phyloP scores from a whole-genome alignment of 1,284 basidiomycete species.

The Tausonia pullulans region DNA sequence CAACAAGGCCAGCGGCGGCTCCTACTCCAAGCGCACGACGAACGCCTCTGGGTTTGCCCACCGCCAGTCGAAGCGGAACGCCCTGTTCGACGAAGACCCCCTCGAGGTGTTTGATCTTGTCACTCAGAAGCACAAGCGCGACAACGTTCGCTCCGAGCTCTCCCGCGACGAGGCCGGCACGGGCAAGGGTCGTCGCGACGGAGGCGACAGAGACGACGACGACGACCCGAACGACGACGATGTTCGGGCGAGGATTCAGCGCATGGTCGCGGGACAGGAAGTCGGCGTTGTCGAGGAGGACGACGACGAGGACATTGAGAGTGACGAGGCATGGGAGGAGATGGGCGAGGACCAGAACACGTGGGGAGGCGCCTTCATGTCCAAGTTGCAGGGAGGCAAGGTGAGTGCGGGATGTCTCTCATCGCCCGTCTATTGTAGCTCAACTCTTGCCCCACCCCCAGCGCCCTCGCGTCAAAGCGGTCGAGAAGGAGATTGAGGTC shows the following conservation, averaged over 20 bases:
- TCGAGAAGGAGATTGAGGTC: too few relatives aligned
- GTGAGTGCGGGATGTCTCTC: too few relatives aligned
- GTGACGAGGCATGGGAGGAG: slow-evolving; percentile 19
- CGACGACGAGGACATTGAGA: slow-evolving; percentile 22
- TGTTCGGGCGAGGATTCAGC: slow-evolving; percentile 30
- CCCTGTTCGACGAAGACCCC: slow-evolving; percentile 3
- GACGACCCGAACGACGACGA: slow-evolving; percentile 28
- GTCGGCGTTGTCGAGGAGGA: slow-evolving; percentile 23
- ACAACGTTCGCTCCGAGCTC: slow-evolving; percentile 1
- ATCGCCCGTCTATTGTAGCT: too few relatives aligned
- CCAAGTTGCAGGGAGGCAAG: neutral
- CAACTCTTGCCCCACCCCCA: too few relatives aligned
- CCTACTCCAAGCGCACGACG: neutral
- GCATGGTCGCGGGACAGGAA: slow-evolving; percentile 34
- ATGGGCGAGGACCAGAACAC: slow-evolving; percentile 12
- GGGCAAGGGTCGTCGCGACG: slow-evolving; percentile 4
- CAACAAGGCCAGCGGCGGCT: neutral
- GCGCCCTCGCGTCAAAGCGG: too few relatives aligned
- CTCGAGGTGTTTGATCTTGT: slow-evolving; percentile 11
- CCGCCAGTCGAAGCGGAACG: slow-evolving; percentile 1
- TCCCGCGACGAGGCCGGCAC: slow-evolving; percentile 10
- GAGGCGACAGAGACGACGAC: slow-evolving; percentile 20
- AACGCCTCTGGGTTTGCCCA: slow-evolving; percentile 3
- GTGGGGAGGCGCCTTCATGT: slow-evolving; percentile 8
- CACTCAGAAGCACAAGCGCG: slow-evolving; percentile 9